A percentile compares a stretch with the other conserved stretches of the same genome.
Evolutionary conservation across 1,284 basidiomycete species (phyloP).

Genomic region (Pseudozyma sp.): DNA sequence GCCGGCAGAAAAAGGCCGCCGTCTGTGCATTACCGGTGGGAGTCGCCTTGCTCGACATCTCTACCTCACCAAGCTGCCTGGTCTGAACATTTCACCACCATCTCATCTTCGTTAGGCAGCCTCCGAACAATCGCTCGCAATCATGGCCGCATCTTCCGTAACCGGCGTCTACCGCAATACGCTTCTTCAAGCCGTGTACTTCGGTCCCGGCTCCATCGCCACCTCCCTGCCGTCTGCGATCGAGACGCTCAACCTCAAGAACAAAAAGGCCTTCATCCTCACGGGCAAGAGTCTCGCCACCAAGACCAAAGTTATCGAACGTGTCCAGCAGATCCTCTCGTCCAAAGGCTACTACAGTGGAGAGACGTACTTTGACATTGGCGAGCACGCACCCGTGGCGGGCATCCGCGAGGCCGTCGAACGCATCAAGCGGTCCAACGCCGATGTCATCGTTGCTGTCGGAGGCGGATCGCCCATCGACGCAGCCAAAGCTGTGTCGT

Average conservation of each 20-base stretch:
- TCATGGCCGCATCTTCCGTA: conserved; percentile 23
- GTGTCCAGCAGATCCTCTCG: conserved; percentile 31
- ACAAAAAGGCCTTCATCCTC: conserved; percentile 52
- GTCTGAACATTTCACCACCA: too few relatives aligned
- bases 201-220: conserved; percentile 36
- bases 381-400: conserved; percentile 79
- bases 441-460: conserved; percentile 75
- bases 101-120: too few relatives aligned
- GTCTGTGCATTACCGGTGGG: too few relatives aligned
- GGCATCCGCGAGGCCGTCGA: conserved; percentile 74
- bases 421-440: conserved; percentile 73
- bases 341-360: conserved; percentile 37
- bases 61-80: too few relatives aligned
- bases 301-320: conserved; percentile 50
- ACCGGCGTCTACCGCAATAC: conserved; percentile 47
- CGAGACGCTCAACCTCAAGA: conserved; percentile 29
- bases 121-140: conserved; percentile 1
- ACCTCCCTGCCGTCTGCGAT: conserved; percentile 30
- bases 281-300: conserved; percentile 54
- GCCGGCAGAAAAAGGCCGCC: too few relatives aligned
- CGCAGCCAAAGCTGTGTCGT: conserved; percentile 71
- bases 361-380: conserved; percentile 78
- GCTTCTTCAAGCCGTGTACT: conserved; percentile 41
- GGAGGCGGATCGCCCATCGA: conserved; percentile 85
- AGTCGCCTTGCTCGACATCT: too few relatives aligned